phyloP scores from a whole-genome alignment of 768 basidiomycete species.

The Lanmaoa rubissima region DNA sequence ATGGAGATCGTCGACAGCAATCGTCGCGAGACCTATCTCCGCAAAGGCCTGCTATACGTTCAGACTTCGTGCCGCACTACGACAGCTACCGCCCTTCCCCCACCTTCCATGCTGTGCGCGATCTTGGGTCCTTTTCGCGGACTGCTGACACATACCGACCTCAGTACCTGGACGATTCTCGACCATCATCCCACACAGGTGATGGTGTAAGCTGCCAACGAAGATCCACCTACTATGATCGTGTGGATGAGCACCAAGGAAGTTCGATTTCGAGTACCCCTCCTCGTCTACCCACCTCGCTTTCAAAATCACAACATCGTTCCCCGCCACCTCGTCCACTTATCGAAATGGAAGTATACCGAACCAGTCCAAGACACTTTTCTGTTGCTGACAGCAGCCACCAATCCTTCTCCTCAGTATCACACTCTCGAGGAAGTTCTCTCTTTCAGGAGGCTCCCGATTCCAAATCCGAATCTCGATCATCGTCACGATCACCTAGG shows the following conservation, averaged over 20 bases:
- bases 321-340: conserved; percentile 26
- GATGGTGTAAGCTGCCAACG: conserved; percentile 30
- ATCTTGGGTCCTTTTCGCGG: conserved; percentile 36
- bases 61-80: conserved; percentile 34
- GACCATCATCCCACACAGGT: conserved; percentile 30
- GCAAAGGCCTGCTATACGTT: conserved; percentile 31
- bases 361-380: not conserved
- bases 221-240: conserved; percentile 24
- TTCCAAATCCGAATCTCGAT: conserved; percentile 42
- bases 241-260: conserved; percentile 25
- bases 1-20: conserved; percentile 36
- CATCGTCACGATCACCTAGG: conserved; percentile 54
- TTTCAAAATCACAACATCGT: conserved; percentile 17
- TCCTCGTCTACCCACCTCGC: conserved; percentile 22
- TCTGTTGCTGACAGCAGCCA: conserved; percentile 10
- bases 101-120: conserved; percentile 36
- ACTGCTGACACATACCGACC: conserved; percentile 55
- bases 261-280: conserved; percentile 36
- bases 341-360: conserved; percentile 5
- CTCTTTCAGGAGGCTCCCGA: conserved; percentile 30
- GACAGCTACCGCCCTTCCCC: conserved; percentile 53
- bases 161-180: conserved; percentile 36
- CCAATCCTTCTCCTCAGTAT: conserved; percentile 17
- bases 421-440: conserved; percentile 30
- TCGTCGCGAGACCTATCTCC: conserved; percentile 36